A percentile compares a stretch with the other conserved stretches of the same genome.
Conservation (phyloP, 148 eudicot genomes). For the Simmondsia chinensis region DNA sequence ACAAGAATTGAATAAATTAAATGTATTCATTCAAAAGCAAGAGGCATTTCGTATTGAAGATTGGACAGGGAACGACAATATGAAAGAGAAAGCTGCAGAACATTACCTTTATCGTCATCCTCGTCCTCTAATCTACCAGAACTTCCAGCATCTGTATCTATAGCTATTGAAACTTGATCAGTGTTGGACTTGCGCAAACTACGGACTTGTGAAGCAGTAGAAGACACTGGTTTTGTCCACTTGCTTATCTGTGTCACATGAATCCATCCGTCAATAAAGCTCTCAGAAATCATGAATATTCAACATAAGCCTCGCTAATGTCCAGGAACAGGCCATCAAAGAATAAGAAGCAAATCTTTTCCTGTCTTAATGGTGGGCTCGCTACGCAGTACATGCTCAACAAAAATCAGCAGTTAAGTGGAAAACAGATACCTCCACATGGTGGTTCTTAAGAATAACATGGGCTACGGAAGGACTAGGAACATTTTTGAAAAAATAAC, state of each 20-base stretch:
- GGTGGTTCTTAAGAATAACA: too few species aligned
- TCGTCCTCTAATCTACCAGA: conserved; percentile 58
- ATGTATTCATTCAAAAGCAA: conserved; percentile 2
- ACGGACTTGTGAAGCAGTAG: conserved; percentile 82
- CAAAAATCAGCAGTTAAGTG: too few species aligned
- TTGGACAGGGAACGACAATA: not conserved
- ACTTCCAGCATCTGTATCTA: conserved; percentile 53
- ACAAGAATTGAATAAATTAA: conserved; percentile 2
- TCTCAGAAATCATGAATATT: not conserved
- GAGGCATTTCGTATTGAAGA: conserved; percentile 1
- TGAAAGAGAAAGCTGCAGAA: not conserved
- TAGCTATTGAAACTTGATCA: conserved; percentile 84
- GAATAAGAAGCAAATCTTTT: too few species aligned
- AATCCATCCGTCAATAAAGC: not conserved
- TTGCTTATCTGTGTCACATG: conserved; percentile 60
- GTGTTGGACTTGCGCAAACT: conserved; percentile 78
- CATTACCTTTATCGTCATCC: conserved; percentile 90
- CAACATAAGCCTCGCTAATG: conserved; percentile 1
- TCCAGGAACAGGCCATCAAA: too few species aligned
- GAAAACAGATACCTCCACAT: too few species aligned
- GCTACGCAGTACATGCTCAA: too few species aligned
- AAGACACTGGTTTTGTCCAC: conserved; percentile 52
- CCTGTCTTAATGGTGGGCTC: too few species aligned
- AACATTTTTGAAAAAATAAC: too few species aligned
- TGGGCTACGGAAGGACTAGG: too few species aligned